Evolutionary conservation across 2,329 filamentous ascomycete genomes (phyloP), one percentile per base, ranked within the genome.

Genomic region (Penicillium sp.): DNA sequence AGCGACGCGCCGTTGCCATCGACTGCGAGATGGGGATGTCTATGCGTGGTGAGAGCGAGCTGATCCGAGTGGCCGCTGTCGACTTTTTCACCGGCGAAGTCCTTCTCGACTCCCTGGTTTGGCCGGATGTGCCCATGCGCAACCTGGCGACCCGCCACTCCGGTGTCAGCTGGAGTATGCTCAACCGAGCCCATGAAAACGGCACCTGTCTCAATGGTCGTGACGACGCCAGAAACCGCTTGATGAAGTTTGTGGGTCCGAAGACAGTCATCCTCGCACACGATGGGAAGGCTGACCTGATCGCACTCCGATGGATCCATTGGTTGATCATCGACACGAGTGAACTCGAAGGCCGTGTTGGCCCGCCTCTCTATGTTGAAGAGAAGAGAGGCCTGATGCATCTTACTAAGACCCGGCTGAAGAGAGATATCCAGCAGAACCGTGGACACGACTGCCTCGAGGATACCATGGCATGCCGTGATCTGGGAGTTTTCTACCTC

Each of bases 21-120:
- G 77, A 80, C 50, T 80, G 78, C 51, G 77, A 81, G 52, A 80
- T 80, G 76, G 58, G 77, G 13, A 70, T 66, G 0, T 64, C 73
- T 1, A 52, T 55, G 7, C 63, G 62, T 4, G 70, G 73, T 6
- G 75, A 80, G 8, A 60, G 63, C 0, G 77, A 80, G 50, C 62
- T 81, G 6, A 77, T 81, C 47, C 75, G 77, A 3, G 34, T 81
- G 1, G 74, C 73, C 0, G 57, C 73, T 1, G 56, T 81, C 22
- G 77, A 80, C 56, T 77, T 75, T 55, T 77, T 79, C 56, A 70
- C 73, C 0, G 67, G 70, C 3, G 56, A 70, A 11, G 55, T 74
- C 9, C 69, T 81, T 1, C 58, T 81, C 24, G 74, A 81, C 57
- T 69, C 62, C 5, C 66, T 81, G 1, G 77, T 81, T 3, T 72